Evolutionary conservation across 345 rosid genomes (phyloP), one percentile per base, ranked within the genome.

Genomic region (Camelina sativa): DNA sequence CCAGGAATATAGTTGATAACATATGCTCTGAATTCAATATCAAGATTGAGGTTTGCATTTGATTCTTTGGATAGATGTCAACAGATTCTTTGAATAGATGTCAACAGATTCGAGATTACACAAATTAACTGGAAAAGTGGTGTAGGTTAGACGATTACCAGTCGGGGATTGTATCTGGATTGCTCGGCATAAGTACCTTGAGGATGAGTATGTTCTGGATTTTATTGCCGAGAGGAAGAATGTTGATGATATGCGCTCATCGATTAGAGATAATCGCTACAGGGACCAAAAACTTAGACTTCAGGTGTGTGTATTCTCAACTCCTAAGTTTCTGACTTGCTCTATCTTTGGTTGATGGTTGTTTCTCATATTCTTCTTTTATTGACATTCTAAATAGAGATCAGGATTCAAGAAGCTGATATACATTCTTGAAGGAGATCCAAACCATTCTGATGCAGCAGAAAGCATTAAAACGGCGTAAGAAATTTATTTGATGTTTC

Each of bases 161-260:
- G 86, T 95, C 46, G 97, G 99, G 60, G 97, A 92, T 78, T 93
- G 88, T 74, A 87, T 91, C 69, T 92, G 97, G 99, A 83, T 95
- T 64, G 97, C 97, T 73, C 85, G 86, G 75, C 97, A 94, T 72
- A 94, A 87, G 60, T 79, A 75, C 79, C 71, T 77, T 56, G 69
- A 50, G 60, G 71, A 66, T 46, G 98, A 94, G 67, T 90, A 90
- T 81, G 92, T 91, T 82, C 91, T 91, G 51, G 98, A 94, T 84
- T 90, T 91, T 79, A 86, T 94, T 75, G 96, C 92, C 63, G 98
- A 94, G 84, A 85, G 98, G 85, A 91, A 94, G 85, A 90, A 85
- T 2, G 81, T 91, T 70, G 89, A 85, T 74, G 97, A 94, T 73
- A 73, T 94, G 79, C 89, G 95, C 43, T 86, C 85, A 17, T 91